These are phyloP conservation scores for Erigeron philadelphicus DNA, from an alignment of 140 eudicot species.

Conservation along the genomic window DNA sequence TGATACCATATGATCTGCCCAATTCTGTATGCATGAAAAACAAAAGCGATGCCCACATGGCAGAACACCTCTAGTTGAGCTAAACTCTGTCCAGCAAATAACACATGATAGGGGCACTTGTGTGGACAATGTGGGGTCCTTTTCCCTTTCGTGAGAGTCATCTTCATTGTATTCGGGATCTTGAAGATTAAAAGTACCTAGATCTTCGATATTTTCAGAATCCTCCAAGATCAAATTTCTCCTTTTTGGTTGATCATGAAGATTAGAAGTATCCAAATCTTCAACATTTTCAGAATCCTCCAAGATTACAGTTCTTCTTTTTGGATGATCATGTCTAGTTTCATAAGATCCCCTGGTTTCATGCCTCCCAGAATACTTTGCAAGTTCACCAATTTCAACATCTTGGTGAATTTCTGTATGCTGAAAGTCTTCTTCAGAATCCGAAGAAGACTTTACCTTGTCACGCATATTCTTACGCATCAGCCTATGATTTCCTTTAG, in stretches of 20 bases:
- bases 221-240: conserved; percentile 21
- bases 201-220: conserved; percentile 39
- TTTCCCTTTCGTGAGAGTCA: conserved; percentile 21
- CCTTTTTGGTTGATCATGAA: conserved; percentile 18
- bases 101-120: conserved; percentile 65
- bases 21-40: conserved; percentile 83
- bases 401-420: conserved; percentile 17
- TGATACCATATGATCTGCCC: conserved; percentile 89
- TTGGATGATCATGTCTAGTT: conserved; percentile 20
- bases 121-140: conserved; percentile 28
- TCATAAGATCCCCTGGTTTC: conserved; percentile 21
- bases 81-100: conserved; percentile 85
- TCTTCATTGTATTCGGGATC: conserved; percentile 20
- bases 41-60: conserved; percentile 98
- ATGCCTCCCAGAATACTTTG: conserved; percentile 25
- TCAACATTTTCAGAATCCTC: conserved; percentile 39
- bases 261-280: conserved; percentile 31
- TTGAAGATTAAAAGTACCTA: conserved; percentile 30
- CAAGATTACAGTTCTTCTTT: conserved; percentile 25
- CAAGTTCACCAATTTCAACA: conserved; percentile 23
- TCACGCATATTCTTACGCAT: conserved; percentile 38
- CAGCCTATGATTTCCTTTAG: conserved; percentile 41
- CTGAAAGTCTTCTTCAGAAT: conserved; percentile 32
- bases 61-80: conserved; percentile 81
- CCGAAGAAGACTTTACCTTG: conserved; percentile 26